A percentile compares a stretch with the other conserved stretches of the same genome.
Evolutionary conservation across 1,284 basidiomycete species (phyloP).

Genomic region (Rhodotorula sp.): DNA sequence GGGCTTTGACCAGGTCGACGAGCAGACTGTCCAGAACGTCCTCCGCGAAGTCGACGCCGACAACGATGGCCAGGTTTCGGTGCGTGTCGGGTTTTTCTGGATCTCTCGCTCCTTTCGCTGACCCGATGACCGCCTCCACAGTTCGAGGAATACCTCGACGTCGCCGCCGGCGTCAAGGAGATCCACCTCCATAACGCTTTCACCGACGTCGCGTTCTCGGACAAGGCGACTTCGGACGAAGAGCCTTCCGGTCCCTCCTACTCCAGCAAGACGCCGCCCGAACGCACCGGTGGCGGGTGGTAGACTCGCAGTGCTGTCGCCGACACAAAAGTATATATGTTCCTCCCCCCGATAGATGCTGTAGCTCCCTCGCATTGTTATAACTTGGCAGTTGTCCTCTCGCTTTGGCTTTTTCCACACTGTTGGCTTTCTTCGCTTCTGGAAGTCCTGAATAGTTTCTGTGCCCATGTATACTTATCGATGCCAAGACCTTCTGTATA

Average conservation of each 20-base stretch:
- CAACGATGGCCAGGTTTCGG: slow-evolving; percentile 33
- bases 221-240: slow-evolving; percentile 7
- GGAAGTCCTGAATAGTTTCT: too few relatives aligned
- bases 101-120: neutral
- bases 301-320: neutral
- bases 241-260: slow-evolving; percentile 51
- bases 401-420: too few relatives aligned
- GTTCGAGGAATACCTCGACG: slow-evolving; percentile 64
- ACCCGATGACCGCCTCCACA: slow-evolving; percentile 51
- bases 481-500: too few relatives aligned
- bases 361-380: too few relatives aligned
- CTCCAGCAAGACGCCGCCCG: slow-evolving; percentile 67
- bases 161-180: slow-evolving; percentile 78
- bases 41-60: slow-evolving; percentile 37
- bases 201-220: slow-evolving; percentile 43
- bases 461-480: too few relatives aligned
- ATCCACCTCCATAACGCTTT: slow-evolving; percentile 55
- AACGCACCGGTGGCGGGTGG: slow-evolving; percentile 74
- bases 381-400: too few relatives aligned
- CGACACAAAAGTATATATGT: too few relatives aligned
- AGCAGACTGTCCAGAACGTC: slow-evolving; percentile 19
- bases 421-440: too few relatives aligned
- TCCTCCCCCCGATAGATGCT: too few relatives aligned
- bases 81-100: too few relatives aligned
- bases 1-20: slow-evolving; percentile 19